Evolutionary conservation across 495 filamentous ascomycete genomes (phyloP), one percentile per base, ranked within the genome.

Genomic region (Cryomyces minteri): DNA sequence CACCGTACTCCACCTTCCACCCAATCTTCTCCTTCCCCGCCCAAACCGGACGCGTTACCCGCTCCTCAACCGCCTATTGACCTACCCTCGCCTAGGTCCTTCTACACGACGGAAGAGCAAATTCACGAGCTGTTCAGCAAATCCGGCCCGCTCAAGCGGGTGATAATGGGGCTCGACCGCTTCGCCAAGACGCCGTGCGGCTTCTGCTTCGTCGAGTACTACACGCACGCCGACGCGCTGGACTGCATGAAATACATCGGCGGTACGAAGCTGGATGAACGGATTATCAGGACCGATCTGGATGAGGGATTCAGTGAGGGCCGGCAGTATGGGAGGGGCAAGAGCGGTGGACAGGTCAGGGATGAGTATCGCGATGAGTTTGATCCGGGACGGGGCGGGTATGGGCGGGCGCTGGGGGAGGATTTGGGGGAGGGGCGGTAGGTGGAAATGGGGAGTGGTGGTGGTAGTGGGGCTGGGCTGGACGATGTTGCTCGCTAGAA

Each of bases 171-270:
- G 39, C 73, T 98, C 25, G 92, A 98, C 58, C 79, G 90, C 12
- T 90, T 87, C 67, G 82, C 80, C 64, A 98, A 98, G 65, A 98
- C 90, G 11, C 90, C 90, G 4, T 98, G 90, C 63, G 90, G 90
- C 8, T 98, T 98, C 67, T 98, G 90, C 67, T 98, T 98, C 57
- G 90, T 98, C 54, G 90, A 98, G 62, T 98, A 98, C 64, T 98
- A 96, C 65, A 96, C 77, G 10, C 87, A 96, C 56, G 80, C 88
- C 53, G 90, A 96, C 62, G 90, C 90, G 5, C 67, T 96, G 32
- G 90, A 96, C 55, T 94, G 88, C 59, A 79, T 98, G 80, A 96
- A 96, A 62, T 98, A 96, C 55, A 78, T 96, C 53, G 92, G 92
- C 32, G 90, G 90, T 33, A 98, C 90, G n/a, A 98, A 98, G 67